These are phyloP conservation scores for Mycena indigotica DNA, from an alignment of 768 basidiomycete species.

Conservation along the genomic window DNA sequence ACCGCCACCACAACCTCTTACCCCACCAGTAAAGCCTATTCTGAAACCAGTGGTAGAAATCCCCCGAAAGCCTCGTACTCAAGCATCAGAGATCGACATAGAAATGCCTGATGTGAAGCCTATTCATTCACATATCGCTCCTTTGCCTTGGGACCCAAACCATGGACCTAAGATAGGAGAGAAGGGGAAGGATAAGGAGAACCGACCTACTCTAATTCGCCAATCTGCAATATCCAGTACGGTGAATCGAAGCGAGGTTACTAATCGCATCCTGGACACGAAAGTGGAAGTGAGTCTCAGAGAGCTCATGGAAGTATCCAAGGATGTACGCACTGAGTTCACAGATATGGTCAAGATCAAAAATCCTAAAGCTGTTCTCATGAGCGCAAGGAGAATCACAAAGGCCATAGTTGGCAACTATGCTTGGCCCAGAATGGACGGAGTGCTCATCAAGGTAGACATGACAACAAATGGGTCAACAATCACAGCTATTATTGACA, in stretches of 20 bases:
- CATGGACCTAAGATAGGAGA: background rate
- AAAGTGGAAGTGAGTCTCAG: background rate
- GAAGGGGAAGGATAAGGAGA: background rate
- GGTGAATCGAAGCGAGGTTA: background rate
- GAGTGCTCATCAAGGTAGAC: slow-evolving; percentile 4
- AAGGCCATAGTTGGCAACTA: background rate
- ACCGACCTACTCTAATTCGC: background rate
- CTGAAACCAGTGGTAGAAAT: background rate
- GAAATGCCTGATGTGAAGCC: background rate
- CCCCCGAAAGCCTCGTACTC: background rate
- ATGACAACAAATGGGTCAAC: background rate
- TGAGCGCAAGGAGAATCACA: background rate
- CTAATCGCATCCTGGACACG: slow-evolving; percentile 1
- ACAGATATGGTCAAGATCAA: background rate
- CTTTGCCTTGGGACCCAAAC: background rate
- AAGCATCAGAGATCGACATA: background rate
- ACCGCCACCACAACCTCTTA: background rate
- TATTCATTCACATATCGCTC: background rate
- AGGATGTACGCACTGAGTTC: slow-evolving; percentile 6
- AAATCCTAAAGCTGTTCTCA: slow-evolving; percentile 2
- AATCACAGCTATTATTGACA: background rate
- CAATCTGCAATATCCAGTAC: background rate
- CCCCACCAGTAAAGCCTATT: background rate
- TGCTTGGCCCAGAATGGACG: slow-evolving; percentile 1
- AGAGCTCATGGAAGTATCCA: slow-evolving; percentile 6